Percentiles rank a stretch among this genome's conserved stretches.
Evolutionary conservation across 208 protist genomes (phyloP).

Genomic region (Trypanosomatidae sp.): DNA sequence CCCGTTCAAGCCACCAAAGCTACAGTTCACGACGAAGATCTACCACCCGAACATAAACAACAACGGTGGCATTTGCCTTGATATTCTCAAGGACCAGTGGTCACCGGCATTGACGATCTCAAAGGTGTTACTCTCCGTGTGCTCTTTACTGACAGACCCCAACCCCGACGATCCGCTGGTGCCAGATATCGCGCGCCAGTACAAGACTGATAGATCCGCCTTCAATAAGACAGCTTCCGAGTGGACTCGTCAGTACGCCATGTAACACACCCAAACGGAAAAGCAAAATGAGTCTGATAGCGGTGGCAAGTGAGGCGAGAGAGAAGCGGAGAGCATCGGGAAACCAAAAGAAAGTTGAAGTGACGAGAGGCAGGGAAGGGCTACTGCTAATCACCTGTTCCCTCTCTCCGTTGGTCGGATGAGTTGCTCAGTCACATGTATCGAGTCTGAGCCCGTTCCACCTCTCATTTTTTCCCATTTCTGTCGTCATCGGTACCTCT

Average conservation of each 20-base stretch:
- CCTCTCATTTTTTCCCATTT: background rate
- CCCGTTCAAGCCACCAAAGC: conserved; percentile 95
- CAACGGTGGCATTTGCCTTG: conserved; percentile 98
- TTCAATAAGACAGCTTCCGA: conserved; percentile 94
- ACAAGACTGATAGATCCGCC: conserved; percentile 92
- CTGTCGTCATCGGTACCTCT: background rate
- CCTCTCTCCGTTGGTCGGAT: background rate
- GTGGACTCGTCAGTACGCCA: conserved; percentile 86
- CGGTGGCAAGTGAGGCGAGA: conserved; percentile 19
- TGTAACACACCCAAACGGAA: conserved; percentile 62
- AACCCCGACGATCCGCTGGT: conserved; percentile 99
- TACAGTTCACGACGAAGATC: conserved; percentile 95
- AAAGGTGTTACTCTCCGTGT: conserved; percentile 99
- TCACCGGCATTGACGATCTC: conserved; percentile 98
- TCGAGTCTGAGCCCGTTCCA: conserved; percentile 12
- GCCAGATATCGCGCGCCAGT: conserved; percentile 97
- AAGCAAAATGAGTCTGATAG: conserved; percentile 40
- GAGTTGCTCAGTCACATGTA: background rate
- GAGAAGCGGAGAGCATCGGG: background rate
- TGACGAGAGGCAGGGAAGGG: background rate
- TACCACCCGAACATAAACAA: conserved; percentile 98
- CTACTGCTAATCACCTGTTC: background rate
- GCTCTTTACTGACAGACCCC: conserved; percentile 98
- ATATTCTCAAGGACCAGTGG: conserved; percentile 98
- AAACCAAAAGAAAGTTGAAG: conserved; percentile 3